Evolutionary conservation across 306 rosid genomes (phyloP).

Genomic region (Coriaria nepalensis): DNA sequence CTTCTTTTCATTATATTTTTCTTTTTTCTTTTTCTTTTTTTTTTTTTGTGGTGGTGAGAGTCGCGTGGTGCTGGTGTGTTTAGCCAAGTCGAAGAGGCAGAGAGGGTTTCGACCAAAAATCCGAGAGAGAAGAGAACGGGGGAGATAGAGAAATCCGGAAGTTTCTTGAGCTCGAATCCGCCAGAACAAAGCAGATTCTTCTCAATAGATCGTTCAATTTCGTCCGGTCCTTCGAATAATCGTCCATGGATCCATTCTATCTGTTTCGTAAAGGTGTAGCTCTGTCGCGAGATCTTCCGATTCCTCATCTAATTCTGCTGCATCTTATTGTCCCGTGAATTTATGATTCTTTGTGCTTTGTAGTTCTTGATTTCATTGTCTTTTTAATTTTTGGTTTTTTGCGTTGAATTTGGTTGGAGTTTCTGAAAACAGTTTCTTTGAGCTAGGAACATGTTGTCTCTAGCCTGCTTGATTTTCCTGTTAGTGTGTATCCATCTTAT

Average conservation of each 20-base stretch:
- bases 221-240: conserved; percentile 3
- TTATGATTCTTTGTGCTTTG: too few relatives aligned
- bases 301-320: conserved; percentile 29
- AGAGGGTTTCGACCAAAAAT: conserved; percentile 31
- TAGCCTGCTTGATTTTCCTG: too few relatives aligned
- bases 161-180: background rate
- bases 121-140: conserved; percentile 1
- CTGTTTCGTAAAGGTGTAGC: conserved; percentile 71
- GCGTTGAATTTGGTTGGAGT: too few relatives aligned
- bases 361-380: too few relatives aligned
- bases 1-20: too few relatives aligned
- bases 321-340: background rate
- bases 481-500: too few relatives aligned
- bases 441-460: too few relatives aligned
- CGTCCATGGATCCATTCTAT: conserved; percentile 66
- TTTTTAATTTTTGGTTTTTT: too few relatives aligned
- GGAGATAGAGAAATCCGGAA: too few relatives aligned
- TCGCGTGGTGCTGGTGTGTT: conserved; percentile 11
- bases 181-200: conserved; percentile 28
- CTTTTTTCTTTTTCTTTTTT: conserved; percentile 13
- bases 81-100: conserved; percentile 9
- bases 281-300: too few relatives aligned
- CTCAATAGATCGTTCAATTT: conserved; percentile 26
- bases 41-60: conserved; percentile 40
- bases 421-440: too few relatives aligned